These are phyloP conservation scores for Fusarium longipes DNA, from an alignment of 2,329 filamentous ascomycete genomes.

Conservation along the genomic window DNA sequence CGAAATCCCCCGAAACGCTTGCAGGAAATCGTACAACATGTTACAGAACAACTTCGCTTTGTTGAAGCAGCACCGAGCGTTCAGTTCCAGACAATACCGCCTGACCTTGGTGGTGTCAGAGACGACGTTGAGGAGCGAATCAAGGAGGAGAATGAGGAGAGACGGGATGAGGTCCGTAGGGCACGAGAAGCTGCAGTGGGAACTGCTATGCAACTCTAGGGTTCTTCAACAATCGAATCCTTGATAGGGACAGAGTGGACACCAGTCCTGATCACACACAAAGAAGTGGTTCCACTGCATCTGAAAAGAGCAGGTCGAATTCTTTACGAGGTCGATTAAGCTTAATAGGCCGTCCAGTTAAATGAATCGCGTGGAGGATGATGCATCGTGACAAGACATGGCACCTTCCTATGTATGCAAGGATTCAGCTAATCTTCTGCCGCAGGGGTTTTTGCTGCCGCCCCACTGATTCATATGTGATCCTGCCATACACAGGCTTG, in stretches of 20 bases:
- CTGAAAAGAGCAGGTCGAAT: conserved; percentile 12
- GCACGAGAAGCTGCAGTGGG: conserved; percentile 69
- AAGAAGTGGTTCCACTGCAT: neutral
- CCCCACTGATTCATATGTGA: neutral
- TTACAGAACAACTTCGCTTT: conserved; percentile 88
- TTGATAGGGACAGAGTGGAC: conserved; percentile 5
- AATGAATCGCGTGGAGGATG: neutral
- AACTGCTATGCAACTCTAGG: conserved; percentile 64
- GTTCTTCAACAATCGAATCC: neutral
- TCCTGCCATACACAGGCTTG: neutral
- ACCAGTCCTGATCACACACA: conserved; percentile 9
- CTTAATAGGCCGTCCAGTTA: neutral
- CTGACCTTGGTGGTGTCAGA: conserved; percentile 75
- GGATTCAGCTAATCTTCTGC: conserved; percentile 1
- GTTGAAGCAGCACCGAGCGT: conserved; percentile 87
- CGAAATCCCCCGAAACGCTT: conserved; percentile 82
- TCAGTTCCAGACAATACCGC: conserved; percentile 83
- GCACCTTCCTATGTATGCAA: neutral
- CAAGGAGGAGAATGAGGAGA: conserved; percentile 72
- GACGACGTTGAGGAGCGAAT: conserved; percentile 76
- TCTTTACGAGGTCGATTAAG: neutral
- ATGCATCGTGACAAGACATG: neutral
- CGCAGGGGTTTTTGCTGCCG: conserved; percentile 1
- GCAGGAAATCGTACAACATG: conserved; percentile 78
- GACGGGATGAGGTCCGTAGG: conserved; percentile 64